Base-by-base conservation (phyloP, 768 basidiomycete genomes). In the Myochromella boudieri region DNA sequence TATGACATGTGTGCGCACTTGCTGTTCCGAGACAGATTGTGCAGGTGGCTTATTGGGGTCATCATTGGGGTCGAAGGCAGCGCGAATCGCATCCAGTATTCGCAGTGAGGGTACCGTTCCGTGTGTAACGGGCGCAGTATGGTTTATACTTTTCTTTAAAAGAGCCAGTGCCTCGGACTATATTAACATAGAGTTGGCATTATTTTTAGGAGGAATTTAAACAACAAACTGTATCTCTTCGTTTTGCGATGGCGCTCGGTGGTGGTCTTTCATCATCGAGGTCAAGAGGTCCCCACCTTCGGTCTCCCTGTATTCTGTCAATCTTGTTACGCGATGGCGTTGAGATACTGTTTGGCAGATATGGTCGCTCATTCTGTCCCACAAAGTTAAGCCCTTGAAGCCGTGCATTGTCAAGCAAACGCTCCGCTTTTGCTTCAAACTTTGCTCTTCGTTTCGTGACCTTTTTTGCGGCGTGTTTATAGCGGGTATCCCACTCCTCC, bases 261-360 rank as follows among this genome's bases (percentile, higher is more conserved):
- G 89, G 87, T 0, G 87, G 88, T 3, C 62, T 66, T 66, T 93
- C 90, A 4, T 77, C 78, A 11, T 76, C 76, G 21, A 90, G 60
- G 58, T 83, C 81, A 24, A 82, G 59, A 1, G 80, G 81, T 0
- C 80, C 80, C 76, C 72, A 76, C 21, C 77, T 62, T 25, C 73
- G 61, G 26, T 73, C 70, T 14, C 53, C 47, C 52, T 75, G 70
- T 27, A 74, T 73, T 10, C 56, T 48, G 1, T 68, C 68, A 9
- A 51, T 10, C 6, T 59, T 28, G 21, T 48, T 34, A 22, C 25
- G 11, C 7, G 28, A 36, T 10, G 31, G 32, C 26, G 10, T 36
- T 22, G 43, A 44, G 18, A 17, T 37, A 15, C 11, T 32, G 18
- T 10, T 24, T 22, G 26, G 38, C 24, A 40, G 38, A 20, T 37